phyloP scores from a whole-genome alignment of 1,139 yeast species.

The Taphrina pruni region DNA sequence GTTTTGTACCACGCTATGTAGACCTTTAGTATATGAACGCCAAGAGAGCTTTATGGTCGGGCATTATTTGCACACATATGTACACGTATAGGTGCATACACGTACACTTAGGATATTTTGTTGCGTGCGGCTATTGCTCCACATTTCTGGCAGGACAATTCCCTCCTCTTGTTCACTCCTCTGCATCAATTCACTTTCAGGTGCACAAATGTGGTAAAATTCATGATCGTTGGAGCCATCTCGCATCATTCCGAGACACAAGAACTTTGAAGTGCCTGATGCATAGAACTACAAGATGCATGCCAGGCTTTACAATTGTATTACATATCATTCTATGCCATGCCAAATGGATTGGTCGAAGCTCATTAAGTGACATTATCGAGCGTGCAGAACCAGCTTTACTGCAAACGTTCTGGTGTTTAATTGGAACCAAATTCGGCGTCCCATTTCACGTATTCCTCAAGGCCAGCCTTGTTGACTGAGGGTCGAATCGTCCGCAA shows the following conservation, averaged over 20 bases:
- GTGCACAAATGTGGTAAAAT: too few relatives aligned
- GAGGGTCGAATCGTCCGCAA: conserved; percentile 87
- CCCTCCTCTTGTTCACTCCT: neutral
- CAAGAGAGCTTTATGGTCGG: too few relatives aligned
- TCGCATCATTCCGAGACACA: too few relatives aligned
- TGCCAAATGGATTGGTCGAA: neutral
- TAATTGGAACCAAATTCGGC: conserved; percentile 34
- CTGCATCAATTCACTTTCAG: neutral
- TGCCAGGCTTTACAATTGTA: conserved; percentile 6
- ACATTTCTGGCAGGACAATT: neutral
- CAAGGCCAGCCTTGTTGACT: conserved; percentile 82
- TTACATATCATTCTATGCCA: conserved; percentile 10
- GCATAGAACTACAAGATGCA: neutral
- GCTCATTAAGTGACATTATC: conserved; percentile 18
- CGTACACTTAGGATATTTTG: neutral
- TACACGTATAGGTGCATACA: neutral
- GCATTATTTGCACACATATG: neutral
- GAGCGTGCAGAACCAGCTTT: neutral
- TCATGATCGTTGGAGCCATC: too few relatives aligned
- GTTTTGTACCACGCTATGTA: too few relatives aligned
- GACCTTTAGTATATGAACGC: too few relatives aligned
- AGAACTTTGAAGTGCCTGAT: too few relatives aligned
- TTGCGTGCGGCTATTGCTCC: neutral
- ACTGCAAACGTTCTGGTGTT: neutral
- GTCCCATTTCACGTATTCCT: conserved; percentile 80